These are phyloP conservation scores for Arachis monticola DNA, from an alignment of 331 rosid species.

Conservation along the genomic window DNA sequence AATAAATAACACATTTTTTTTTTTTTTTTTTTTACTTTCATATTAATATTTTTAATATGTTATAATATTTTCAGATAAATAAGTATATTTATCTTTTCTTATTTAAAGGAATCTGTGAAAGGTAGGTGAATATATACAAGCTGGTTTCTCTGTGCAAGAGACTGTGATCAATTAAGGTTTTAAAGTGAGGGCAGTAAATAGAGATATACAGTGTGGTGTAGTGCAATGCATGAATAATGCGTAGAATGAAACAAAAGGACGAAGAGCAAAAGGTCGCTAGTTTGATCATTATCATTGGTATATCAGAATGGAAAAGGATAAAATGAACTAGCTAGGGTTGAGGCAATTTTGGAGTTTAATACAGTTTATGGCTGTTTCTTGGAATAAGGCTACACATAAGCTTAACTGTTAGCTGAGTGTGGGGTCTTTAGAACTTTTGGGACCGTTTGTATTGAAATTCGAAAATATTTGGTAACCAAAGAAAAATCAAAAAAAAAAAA, in stretches of 20 bases:
- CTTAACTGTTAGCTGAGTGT: neutral
- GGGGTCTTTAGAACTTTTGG: neutral
- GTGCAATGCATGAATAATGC: neutral
- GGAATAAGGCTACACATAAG: too few species aligned
- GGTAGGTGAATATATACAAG: neutral
- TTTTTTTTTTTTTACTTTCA: too few species aligned
- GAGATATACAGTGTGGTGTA: too few species aligned
- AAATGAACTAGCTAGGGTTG: neutral
- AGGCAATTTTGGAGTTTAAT: slow-evolving; percentile 11
- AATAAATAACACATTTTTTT: too few species aligned
- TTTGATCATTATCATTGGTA: slow-evolving; percentile 18
- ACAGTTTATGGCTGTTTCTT: neutral
- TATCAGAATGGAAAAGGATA: slow-evolving; percentile 7
- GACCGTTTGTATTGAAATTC: too few species aligned
- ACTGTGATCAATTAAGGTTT: neutral
- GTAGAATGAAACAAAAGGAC: neutral
- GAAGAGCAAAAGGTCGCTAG: neutral
- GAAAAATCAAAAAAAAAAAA: too few species aligned
- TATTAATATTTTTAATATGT: too few species aligned
- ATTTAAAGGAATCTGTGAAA: neutral
- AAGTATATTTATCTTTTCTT: too few species aligned
- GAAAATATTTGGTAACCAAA: too few species aligned
- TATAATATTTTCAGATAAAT: too few species aligned
- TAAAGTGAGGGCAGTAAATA: slow-evolving; percentile 11
- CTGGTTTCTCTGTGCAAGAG: slow-evolving; percentile 22